A percentile compares a stretch with the other conserved stretches of the same genome.
Conservation (phyloP, 352 stramenopile genomes). For the Globisporangium yorkense region DNA sequence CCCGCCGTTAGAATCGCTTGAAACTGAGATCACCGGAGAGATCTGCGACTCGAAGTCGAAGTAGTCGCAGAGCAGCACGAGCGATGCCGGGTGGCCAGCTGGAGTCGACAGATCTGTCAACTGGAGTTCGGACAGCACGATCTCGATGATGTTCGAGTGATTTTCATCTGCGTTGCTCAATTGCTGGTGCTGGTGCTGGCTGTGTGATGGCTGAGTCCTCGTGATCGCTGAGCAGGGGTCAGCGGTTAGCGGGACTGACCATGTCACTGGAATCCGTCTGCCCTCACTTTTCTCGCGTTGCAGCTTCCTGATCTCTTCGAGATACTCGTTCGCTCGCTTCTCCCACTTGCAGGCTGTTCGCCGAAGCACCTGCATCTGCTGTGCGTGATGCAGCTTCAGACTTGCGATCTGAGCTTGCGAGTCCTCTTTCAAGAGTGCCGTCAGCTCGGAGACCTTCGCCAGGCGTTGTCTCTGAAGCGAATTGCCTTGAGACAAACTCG, state of each 20-base stretch:
- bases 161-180: not conserved
- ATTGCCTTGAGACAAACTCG: not conserved
- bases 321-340: slow-evolving; percentile 15
- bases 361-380: slow-evolving; percentile 16
- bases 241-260: not conserved
- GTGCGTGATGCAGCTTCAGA: slow-evolving; percentile 12
- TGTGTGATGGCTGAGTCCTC: not conserved
- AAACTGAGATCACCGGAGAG: slow-evolving; percentile 19
- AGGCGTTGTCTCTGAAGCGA: slow-evolving; percentile 15
- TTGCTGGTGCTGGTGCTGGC: not conserved
- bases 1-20: not conserved
- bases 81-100: not conserved
- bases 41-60: slow-evolving; percentile 37
- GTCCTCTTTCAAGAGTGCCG: slow-evolving; percentile 22
- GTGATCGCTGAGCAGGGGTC: not conserved
- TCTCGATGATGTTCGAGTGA: slow-evolving; percentile 14
- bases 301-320: slow-evolving; percentile 19
- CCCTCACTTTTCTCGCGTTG: slow-evolving; percentile 13
- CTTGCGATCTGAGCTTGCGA: slow-evolving; percentile 19
- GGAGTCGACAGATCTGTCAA: not conserved
- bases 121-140: slow-evolving; percentile 10
- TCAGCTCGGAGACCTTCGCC: slow-evolving; percentile 18
- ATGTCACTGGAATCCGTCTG: no score
- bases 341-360: slow-evolving; percentile 17
- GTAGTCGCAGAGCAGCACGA: slow-evolving; percentile 32